Conservation (phyloP, 1,284 basidiomycete genomes). For the Golubevia pallescens region DNA sequence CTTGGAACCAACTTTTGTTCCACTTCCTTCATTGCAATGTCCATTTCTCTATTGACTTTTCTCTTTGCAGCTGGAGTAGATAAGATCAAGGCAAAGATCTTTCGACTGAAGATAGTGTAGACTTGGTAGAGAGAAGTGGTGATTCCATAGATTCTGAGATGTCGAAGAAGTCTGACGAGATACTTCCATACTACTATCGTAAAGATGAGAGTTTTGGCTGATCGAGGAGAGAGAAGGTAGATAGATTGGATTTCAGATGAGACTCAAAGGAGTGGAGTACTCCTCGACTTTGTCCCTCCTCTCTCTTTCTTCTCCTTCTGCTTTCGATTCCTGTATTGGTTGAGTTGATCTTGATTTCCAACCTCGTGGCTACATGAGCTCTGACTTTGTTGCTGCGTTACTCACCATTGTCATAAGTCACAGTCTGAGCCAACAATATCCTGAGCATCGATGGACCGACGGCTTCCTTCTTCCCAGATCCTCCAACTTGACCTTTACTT, state of each 20-base stretch:
- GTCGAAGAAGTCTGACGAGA: slow-evolving; percentile 27
- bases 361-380: neutral
- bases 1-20: slow-evolving; percentile 49
- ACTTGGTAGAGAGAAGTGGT: slow-evolving; percentile 37
- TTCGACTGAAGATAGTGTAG: slow-evolving; percentile 28
- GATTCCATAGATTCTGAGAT: slow-evolving; percentile 45
- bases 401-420: slow-evolving; percentile 19
- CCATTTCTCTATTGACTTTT: slow-evolving; percentile 46
- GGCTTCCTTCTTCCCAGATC: neutral
- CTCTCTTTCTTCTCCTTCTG: too few relatives aligned
- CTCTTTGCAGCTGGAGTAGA: slow-evolving; percentile 47
- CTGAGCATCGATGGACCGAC: neutral
- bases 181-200: slow-evolving; percentile 35
- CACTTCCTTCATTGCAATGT: slow-evolving; percentile 42
- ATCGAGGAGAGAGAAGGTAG: too few relatives aligned
- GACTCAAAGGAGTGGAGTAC: neutral
- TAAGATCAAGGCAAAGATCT: slow-evolving; percentile 37
- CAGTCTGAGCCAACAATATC: slow-evolving; percentile 7
- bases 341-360: neutral
- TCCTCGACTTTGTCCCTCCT: too few relatives aligned
- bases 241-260: slow-evolving; percentile 1
- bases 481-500: neutral
- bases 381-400: neutral
- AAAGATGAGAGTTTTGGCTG: slow-evolving; percentile 44
- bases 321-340: too few relatives aligned